phyloP scores from a whole-genome alignment of 768 basidiomycete species.

The Leccinum longicurvipes region DNA sequence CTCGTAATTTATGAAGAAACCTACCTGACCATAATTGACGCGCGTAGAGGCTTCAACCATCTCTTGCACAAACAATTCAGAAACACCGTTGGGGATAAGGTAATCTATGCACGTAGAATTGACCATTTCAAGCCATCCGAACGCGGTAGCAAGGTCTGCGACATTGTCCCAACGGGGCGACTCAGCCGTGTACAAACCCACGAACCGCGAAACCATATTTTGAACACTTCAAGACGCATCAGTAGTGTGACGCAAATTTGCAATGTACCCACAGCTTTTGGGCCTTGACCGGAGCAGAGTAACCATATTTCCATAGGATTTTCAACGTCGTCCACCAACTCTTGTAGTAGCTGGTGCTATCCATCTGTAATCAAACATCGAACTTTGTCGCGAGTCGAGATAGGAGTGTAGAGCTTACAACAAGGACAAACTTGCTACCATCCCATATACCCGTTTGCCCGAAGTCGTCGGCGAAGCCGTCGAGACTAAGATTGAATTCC shows the following conservation, averaged over 20 bases:
- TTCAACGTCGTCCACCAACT: slow-evolving; percentile 73
- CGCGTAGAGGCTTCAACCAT: slow-evolving; percentile 77
- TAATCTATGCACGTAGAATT: slow-evolving; percentile 56
- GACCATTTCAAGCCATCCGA: slow-evolving; percentile 50
- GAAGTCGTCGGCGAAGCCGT: slow-evolving; percentile 48
- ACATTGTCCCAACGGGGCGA: slow-evolving; percentile 65
- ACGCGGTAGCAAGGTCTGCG: slow-evolving; percentile 46
- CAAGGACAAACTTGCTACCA: slow-evolving; percentile 65
- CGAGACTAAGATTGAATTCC: slow-evolving; percentile 70
- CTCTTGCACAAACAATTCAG: slow-evolving; percentile 61
- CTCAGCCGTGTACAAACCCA: slow-evolving; percentile 51
- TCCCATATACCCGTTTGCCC: slow-evolving; percentile 73
- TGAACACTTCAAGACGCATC: slow-evolving; percentile 44
- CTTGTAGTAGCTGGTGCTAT: slow-evolving; percentile 35
- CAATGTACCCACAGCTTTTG: slow-evolving; percentile 46
- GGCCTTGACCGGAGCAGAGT: slow-evolving; percentile 53
- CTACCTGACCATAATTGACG: slow-evolving; percentile 80
- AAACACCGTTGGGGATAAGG: slow-evolving; percentile 52
- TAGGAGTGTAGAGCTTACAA: slow-evolving; percentile 41
- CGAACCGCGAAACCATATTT: slow-evolving; percentile 48
- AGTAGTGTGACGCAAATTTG: background rate
- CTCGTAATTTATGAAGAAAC: background rate
- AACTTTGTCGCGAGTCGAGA: background rate
- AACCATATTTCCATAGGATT: slow-evolving; percentile 76
- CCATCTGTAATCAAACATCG: slow-evolving; percentile 33